phyloP scores from a whole-genome alignment of 768 basidiomycete species.

The Tricholoma furcatifolium region DNA sequence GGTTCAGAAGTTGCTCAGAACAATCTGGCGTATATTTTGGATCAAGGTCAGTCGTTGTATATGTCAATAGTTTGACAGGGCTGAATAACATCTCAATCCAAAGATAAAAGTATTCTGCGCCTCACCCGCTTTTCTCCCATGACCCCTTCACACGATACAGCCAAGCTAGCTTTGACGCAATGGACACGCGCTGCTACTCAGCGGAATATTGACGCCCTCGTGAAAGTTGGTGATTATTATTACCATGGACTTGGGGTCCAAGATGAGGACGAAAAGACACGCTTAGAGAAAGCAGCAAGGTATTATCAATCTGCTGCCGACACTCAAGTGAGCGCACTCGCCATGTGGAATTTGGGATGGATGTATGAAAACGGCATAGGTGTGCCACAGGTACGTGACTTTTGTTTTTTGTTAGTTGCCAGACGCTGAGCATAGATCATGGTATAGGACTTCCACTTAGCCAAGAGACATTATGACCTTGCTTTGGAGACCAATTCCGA shows the following conservation, averaged over 20 bases:
- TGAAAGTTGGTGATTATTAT: slow-evolving; percentile 98
- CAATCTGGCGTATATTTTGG: slow-evolving; percentile 89
- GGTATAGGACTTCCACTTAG: slow-evolving; percentile 87
- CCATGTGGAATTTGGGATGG: slow-evolving; percentile 98
- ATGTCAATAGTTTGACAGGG: background rate
- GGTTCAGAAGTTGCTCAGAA: slow-evolving; percentile 94
- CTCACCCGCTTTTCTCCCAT: slow-evolving; percentile 66
- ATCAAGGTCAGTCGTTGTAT: slow-evolving; percentile 64
- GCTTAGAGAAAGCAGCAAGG: slow-evolving; percentile 87
- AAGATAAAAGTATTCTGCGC: slow-evolving; percentile 71
- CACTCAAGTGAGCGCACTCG: slow-evolving; percentile 88
- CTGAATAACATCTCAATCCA: background rate
- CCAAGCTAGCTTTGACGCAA: slow-evolving; percentile 80
- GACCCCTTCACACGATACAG: slow-evolving; percentile 80
- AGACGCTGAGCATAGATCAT: background rate
- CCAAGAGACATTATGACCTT: slow-evolving; percentile 92
- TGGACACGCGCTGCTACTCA: slow-evolving; percentile 96
- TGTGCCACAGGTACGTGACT: slow-evolving; percentile 66
- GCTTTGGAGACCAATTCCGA: slow-evolving; percentile 86
- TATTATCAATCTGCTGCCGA: slow-evolving; percentile 96
- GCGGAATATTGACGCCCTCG: slow-evolving; percentile 92
- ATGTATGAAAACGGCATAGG: slow-evolving; percentile 99
- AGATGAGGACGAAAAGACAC: slow-evolving; percentile 58
- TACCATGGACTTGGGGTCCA: slow-evolving; percentile 85
- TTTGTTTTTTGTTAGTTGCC: background rate